Conservation (phyloP, 2,329 filamentous ascomycete genomes). For the Aspergillus awamori region DNA sequence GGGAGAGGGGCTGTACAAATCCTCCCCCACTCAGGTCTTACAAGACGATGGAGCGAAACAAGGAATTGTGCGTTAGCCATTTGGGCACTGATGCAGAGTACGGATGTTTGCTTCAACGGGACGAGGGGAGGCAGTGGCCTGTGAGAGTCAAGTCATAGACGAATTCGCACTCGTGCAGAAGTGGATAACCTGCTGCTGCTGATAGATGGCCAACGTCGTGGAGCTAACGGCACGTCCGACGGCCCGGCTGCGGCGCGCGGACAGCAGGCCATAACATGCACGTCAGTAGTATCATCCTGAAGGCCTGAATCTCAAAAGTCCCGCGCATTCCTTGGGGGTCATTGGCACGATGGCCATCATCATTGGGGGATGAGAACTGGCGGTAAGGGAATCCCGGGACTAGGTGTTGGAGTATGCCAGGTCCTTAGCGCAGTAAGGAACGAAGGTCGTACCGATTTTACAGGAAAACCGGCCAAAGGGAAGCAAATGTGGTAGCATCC, state of each 20-base stretch:
- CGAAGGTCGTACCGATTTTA: slow-evolving; percentile 17
- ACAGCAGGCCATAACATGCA: slow-evolving; percentile 28
- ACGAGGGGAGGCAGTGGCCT: slow-evolving; percentile 9
- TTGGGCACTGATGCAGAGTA: slow-evolving; percentile 30
- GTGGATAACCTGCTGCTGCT: slow-evolving; percentile 22
- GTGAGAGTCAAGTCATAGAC: slow-evolving; percentile 16
- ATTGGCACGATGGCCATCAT: slow-evolving; percentile 25
- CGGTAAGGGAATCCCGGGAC: slow-evolving; percentile 23
- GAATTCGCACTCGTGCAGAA: slow-evolving; percentile 25
- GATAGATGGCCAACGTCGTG: slow-evolving; percentile 21
- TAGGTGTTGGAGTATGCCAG: slow-evolving; percentile 12
- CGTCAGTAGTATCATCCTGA: slow-evolving; percentile 21
- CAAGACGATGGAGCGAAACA: slow-evolving; percentile 10
- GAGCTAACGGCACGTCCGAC: slow-evolving; percentile 29
- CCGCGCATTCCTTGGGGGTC: slow-evolving; percentile 12
- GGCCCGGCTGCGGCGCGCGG: slow-evolving; percentile 29
- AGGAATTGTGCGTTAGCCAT: slow-evolving; percentile 9
- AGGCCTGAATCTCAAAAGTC: slow-evolving; percentile 16
- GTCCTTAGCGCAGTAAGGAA: slow-evolving; percentile 17
- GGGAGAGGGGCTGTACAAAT: slow-evolving; percentile 1
- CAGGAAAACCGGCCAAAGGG: slow-evolving; percentile 14
- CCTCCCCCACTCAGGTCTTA: slow-evolving; percentile 4
- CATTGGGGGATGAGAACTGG: slow-evolving; percentile 29
- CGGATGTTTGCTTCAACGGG: slow-evolving; percentile 12
- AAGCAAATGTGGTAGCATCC: slow-evolving; percentile 7